Base-by-base conservation (phyloP, 768 basidiomycete species). In the Psilocybe subaeruginosa region DNA sequence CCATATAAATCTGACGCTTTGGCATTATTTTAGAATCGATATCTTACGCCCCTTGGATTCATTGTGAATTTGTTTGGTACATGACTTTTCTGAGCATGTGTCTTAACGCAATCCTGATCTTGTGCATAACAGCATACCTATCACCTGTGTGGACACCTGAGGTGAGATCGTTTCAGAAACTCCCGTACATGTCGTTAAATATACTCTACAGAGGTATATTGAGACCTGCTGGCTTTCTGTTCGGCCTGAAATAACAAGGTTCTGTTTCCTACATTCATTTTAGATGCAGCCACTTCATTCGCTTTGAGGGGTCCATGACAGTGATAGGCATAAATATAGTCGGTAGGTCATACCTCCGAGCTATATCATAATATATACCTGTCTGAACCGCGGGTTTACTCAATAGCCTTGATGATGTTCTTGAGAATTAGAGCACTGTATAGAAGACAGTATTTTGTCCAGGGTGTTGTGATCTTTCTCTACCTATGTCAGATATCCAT, bases 11-110 rank as follows among this genome's bases (percentile, higher is more conserved):
- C 29, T 19, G 35, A 14, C 14, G 14, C 6, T 46, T 23, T 23
- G 33, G 33, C 33, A 35, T 23, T 23, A 19, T 19, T 17, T 11
- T 35, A 88, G 86, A 88, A 87, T 63, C 82, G 87, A 35, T 88
- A 88, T 65, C 65, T 88, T 16, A 86, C 83, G 0, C 86, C 86
- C 0, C 71, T 87, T 2, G 84, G 83, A 0, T 88, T 88, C 66
- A 80, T 87, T 19, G 70, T 87, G 33, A 86, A 87, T 60, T 65
- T 86, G 4, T 78, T 74, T 54, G 83, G 79, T 78, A 67, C 35
- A 66, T 17, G 30, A 12, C 31, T 4, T 6, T 35, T 8, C 7
- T 0, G 53, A 52, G 19, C 37, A 11, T 31, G 5, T 16, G 16
- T 35, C 23, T 17, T 50, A 2, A 23, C 8, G 14, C 35, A 37